Percentiles rank a stretch among this genome's conserved stretches.
Conservation (phyloP, 2,329 filamentous ascomycete species). For the Phyllosticta citrichinensis region DNA sequence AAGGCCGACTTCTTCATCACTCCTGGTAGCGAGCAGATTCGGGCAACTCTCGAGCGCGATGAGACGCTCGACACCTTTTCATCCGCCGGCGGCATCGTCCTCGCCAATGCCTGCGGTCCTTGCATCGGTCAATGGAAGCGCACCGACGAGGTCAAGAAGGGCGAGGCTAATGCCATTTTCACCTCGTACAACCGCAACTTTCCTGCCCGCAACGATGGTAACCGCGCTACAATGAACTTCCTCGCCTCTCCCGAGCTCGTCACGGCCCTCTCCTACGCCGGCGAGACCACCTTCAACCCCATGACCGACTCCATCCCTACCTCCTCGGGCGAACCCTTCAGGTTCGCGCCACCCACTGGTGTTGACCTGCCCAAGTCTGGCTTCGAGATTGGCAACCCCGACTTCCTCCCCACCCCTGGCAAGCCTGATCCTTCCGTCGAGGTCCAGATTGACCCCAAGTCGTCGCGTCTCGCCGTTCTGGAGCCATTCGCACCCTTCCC, state of each 20-base stretch:
- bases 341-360: slow-evolving; percentile 65
- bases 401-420: slow-evolving; percentile 63
- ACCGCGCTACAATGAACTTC: slow-evolving; percentile 97
- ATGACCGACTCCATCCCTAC: slow-evolving; percentile 77
- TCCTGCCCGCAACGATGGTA: slow-evolving; percentile 91
- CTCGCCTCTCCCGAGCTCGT: slow-evolving; percentile 93
- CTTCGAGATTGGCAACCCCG: slow-evolving; percentile 69
- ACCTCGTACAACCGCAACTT: slow-evolving; percentile 99
- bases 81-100: slow-evolving; percentile 73
- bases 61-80: slow-evolving; percentile 78
- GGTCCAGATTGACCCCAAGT: slow-evolving; percentile 77
- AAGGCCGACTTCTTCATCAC: slow-evolving; percentile 92
- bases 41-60: slow-evolving; percentile 84
- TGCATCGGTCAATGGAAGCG: slow-evolving; percentile 95
- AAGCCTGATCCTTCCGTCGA: slow-evolving; percentile 59
- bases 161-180: slow-evolving; percentile 85
- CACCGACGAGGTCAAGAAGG: slow-evolving; percentile 74
- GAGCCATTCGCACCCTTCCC: slow-evolving; percentile 88
- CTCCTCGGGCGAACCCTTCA: slow-evolving; percentile 70
- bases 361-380: slow-evolving; percentile 56
- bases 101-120: slow-evolving; percentile 88
- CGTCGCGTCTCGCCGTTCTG: slow-evolving; percentile 78
- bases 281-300: slow-evolving; percentile 90
- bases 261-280: slow-evolving; percentile 89
- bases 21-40: slow-evolving; percentile 91